These are phyloP conservation scores for Ophiostoma tasmaniense DNA, from an alignment of 2,329 filamentous ascomycete genomes.

Conservation along the genomic window DNA sequence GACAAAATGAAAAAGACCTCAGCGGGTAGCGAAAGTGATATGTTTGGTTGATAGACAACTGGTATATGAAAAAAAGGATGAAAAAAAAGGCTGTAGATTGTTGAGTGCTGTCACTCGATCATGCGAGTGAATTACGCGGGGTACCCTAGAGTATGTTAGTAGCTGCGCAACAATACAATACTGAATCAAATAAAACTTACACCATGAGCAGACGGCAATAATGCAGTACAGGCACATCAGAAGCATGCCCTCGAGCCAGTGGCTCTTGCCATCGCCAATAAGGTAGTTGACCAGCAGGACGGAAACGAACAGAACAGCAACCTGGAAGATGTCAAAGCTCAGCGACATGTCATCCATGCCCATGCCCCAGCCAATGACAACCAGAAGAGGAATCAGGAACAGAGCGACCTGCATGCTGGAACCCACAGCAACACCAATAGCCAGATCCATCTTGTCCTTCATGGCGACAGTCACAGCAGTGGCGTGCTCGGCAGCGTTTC, in stretches of 20 bases:
- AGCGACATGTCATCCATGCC: constrained; percentile 65
- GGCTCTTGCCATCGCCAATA: constrained; percentile 72
- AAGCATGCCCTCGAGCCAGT: constrained; percentile 71
- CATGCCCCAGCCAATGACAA: constrained; percentile 73
- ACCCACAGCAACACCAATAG: constrained; percentile 72
- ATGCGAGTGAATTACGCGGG: constrained; percentile 9
- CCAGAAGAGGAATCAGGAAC: constrained; percentile 68
- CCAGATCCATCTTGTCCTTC: constrained; percentile 80
- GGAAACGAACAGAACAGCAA: constrained; percentile 74
- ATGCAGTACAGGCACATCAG: constrained; percentile 72
- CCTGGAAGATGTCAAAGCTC: constrained; percentile 82
- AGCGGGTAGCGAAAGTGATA: neutral
- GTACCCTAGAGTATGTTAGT: constrained; percentile 15
- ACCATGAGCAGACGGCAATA: constrained; percentile 61
- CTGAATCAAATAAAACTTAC: too few relatives aligned
- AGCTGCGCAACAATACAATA: neutral
- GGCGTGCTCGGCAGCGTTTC: constrained; percentile 71
- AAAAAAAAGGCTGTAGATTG: neutral
- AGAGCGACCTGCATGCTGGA: constrained; percentile 74
- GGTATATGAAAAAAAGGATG: neutral
- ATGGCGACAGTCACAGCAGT: constrained; percentile 71
- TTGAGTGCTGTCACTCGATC: neutral
- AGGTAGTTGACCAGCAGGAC: constrained; percentile 81
- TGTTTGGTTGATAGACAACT: neutral
- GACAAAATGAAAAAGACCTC: neutral